Evolutionary conservation across 2,329 filamentous ascomycete genomes (phyloP), one percentile per base, ranked within the genome.

Genomic region (Phialophora macrospora): DNA sequence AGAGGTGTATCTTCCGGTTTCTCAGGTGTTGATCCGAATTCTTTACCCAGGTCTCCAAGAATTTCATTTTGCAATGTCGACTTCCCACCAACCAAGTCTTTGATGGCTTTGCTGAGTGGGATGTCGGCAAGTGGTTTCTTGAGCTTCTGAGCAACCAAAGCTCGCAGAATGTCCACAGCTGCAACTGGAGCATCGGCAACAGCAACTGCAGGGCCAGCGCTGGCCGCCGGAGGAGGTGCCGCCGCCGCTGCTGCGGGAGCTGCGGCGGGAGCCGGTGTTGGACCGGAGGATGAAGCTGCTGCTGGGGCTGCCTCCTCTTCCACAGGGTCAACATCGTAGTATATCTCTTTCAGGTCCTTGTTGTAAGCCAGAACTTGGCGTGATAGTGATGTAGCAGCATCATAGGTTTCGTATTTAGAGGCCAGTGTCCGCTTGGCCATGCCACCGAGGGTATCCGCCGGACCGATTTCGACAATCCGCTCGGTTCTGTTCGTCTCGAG

Each of bases 11-110:
- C 95, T 86, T 99, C 95, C 60, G 95, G 94, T 83, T 98, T 98
- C 78, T 99, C 95, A 63, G 95, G 95, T 17, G 95, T 97, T 12
- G 93, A 97, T 66, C 95, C 95, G 74, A 99, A 99, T 81, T 99
- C 95, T 79, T 98, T 99, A 77, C 94, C 94, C 70, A 99, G 82
- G 77, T 99, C 95, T 81, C 95, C 95, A 32, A 99, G 87, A 71
- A 99, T 98, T 80, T 99, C 95, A 78, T 99, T 99, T 77, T 99
- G 95, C 26, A 99, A 88, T 7, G 95, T 99, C 2, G 95, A 98
- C 84, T 99, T 99, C 76, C 94, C 94, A 84, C 94, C 93, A 73
- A 99, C 95, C 73, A 99, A 84, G 80, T 99, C 95, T 79, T 99
- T 99, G 82, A 99, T 97, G 59, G 95, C 95, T 81, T 98, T 99